phyloP scores from a whole-genome alignment of 1,284 basidiomycete species.

The Ganoderma boninense region DNA sequence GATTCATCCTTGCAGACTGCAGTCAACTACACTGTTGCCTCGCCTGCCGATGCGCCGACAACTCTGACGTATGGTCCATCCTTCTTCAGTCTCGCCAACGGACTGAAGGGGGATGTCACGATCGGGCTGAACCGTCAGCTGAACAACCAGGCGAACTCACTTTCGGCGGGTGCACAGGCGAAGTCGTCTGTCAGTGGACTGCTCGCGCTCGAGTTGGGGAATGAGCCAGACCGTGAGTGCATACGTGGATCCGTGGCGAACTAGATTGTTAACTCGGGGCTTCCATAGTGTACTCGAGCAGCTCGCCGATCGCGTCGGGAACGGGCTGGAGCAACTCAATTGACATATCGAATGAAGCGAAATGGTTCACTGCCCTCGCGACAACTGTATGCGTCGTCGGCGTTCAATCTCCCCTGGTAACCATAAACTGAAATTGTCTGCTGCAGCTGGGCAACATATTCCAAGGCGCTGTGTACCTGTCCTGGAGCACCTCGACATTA shows the following conservation, averaged over 20 bases:
- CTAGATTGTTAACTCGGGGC: not conserved
- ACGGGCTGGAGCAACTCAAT: constrained; percentile 44
- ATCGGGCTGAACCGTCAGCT: constrained; percentile 52
- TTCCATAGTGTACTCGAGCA: constrained; percentile 39
- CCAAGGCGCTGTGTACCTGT: constrained; percentile 54
- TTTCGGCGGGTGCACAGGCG: constrained; percentile 46
- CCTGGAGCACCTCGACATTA: constrained; percentile 48
- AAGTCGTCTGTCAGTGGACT: constrained; percentile 46
- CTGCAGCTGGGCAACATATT: constrained; percentile 47
- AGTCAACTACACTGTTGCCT: constrained; percentile 51
- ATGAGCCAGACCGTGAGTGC: constrained; percentile 52
- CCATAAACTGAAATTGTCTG: not conserved
- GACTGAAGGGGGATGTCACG: constrained; percentile 47
- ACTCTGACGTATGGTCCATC: constrained; percentile 51
- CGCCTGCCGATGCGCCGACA: constrained; percentile 47
- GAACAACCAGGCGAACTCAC: constrained; percentile 49
- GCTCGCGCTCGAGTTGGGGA: constrained; percentile 52
- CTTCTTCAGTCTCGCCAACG: constrained; percentile 48
- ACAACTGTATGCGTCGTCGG: constrained; percentile 38
- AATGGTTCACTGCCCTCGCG: constrained; percentile 48
- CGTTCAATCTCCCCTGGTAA: not conserved
- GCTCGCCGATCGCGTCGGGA: constrained; percentile 42
- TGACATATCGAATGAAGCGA: constrained; percentile 47
- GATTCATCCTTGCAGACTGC: constrained; percentile 42
- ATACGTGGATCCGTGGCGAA: too few relatives aligned